Conservation (phyloP, 495 filamentous ascomycete genomes). For the Xylaria longipes region DNA sequence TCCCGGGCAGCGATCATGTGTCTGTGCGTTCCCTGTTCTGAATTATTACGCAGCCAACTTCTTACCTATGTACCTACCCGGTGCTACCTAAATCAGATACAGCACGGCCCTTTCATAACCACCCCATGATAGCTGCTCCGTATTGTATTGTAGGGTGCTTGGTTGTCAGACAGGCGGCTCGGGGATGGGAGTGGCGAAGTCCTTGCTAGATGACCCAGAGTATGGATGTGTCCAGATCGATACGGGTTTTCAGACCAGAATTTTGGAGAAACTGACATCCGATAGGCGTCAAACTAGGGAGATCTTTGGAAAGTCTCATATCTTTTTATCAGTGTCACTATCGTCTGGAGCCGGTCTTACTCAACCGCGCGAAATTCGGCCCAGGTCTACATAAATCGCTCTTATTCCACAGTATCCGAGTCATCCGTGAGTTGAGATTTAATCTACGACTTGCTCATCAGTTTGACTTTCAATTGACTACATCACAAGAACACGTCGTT, state of each 20-base stretch:
- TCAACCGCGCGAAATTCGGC: neutral
- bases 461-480: neutral
- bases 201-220: neutral
- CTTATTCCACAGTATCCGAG: neutral
- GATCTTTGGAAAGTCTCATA: neutral
- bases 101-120: neutral
- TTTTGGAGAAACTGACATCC: neutral
- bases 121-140: neutral
- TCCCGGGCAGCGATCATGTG: neutral
- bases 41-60: neutral
- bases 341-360: neutral
- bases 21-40: neutral
- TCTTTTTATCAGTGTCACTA: neutral
- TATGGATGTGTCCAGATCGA: neutral
- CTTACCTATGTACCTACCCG: neutral
- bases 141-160: constrained; percentile 2
- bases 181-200: neutral
- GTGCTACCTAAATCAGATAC: constrained; percentile 12
- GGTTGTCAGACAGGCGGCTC: neutral
- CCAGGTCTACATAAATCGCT: neutral
- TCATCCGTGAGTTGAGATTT: neutral
- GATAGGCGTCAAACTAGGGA: neutral
- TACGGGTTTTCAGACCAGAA: neutral
- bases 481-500: neutral
- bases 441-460: neutral